These are phyloP conservation scores for Hyaloscypha variabilis DNA, from an alignment of 495 filamentous ascomycete genomes.

Conservation along the genomic window DNA sequence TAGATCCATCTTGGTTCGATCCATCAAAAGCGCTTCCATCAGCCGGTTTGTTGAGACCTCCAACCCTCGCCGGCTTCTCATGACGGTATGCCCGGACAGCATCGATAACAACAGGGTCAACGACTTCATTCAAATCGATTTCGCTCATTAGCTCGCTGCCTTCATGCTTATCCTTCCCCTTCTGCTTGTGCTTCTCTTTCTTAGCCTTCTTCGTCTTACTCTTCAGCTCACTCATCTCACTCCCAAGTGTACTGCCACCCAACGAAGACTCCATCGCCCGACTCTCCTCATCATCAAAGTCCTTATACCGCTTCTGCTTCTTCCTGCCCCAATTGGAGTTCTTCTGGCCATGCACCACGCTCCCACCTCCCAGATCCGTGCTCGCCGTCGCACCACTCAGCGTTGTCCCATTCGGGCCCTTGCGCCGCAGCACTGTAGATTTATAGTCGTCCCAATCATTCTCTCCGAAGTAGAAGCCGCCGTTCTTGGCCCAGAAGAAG, in stretches of 20 bases:
- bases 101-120: conserved; percentile 44
- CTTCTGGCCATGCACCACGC: conserved; percentile 32
- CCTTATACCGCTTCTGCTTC: conserved; percentile 40
- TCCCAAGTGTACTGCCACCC: conserved; percentile 12
- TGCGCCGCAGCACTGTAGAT: conserved; percentile 89
- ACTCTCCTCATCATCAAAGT: conserved; percentile 44
- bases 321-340: conserved; percentile 36
- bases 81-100: conserved; percentile 76
- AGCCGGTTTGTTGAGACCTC: conserved; percentile 76
- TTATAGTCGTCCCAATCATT: conserved; percentile 99
- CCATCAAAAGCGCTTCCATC: conserved; percentile 76
- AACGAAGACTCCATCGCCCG: conserved; percentile 26
- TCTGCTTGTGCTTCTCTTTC: conserved; percentile 39
- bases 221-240: conserved; percentile 24
- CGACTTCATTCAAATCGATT: conserved; percentile 18
- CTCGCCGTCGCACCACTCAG: conserved; percentile 77
- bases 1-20: conserved; percentile 46
- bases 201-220: conserved; percentile 35
- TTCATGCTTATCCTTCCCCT: not conserved
- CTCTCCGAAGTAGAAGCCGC: conserved; percentile 83
- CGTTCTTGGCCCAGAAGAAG: conserved; percentile 98
- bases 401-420: conserved; percentile 84
- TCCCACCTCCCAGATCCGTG: conserved; percentile 75
- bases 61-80: conserved; percentile 82
- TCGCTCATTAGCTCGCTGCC: conserved; percentile 7